These are phyloP conservation scores for Limnomonas spitsbergensis DNA, from an alignment of 139 green algal genomes.

Conservation along the genomic window DNA sequence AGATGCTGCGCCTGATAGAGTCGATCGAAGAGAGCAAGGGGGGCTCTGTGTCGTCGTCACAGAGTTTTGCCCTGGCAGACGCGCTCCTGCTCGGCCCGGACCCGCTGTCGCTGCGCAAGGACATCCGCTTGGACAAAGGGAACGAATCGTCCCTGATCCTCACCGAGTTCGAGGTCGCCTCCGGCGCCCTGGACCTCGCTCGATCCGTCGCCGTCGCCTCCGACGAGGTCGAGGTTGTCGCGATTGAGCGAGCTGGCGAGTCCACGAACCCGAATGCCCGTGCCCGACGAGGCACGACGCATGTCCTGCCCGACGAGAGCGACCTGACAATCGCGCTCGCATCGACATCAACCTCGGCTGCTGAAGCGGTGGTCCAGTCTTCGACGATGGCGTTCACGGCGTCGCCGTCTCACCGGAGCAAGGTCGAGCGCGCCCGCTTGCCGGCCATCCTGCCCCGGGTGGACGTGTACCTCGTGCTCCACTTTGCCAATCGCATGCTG, in stretches of 20 bases:
- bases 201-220: no score
- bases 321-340: no score
- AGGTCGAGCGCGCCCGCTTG: no score
- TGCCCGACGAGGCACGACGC: not conserved
- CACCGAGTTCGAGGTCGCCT: not conserved
- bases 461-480: not conserved
- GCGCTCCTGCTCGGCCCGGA: not conserved
- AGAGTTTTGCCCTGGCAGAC: no score
- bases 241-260: not conserved
- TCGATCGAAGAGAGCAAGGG: no score
- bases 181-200: not conserved
- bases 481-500: not conserved
- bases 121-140: not conserved
- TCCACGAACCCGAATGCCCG: not conserved
- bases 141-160: not conserved
- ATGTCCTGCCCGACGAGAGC: no score
- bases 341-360: no score
- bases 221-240: not conserved
- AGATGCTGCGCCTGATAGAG: no score
- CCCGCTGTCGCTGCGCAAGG: not conserved
- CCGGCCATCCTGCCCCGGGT: not conserved
- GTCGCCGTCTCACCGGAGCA: no score
- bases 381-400: no score
- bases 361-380: no score
- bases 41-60: no score